phyloP scores from a whole-genome alignment of 2,329 filamentous ascomycete species.

The Microdochium paspali region DNA sequence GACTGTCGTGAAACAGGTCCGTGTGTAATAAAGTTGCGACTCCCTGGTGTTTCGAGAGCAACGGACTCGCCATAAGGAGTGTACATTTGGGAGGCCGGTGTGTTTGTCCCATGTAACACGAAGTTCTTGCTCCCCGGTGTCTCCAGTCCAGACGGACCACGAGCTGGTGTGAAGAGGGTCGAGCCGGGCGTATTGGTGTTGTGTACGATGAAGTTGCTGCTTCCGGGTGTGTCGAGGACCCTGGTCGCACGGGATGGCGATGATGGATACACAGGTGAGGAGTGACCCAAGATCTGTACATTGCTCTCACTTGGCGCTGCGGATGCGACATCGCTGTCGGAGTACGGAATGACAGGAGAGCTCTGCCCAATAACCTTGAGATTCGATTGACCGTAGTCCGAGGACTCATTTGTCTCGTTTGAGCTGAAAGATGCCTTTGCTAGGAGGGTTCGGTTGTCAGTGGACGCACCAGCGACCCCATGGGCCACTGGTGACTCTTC shows the following conservation, averaged over 20 bases:
- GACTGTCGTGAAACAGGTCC: constrained; percentile 10
- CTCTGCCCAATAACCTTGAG: constrained; percentile 44
- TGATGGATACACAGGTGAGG: constrained; percentile 31
- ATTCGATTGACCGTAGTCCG: constrained; percentile 38
- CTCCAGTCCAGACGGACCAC: constrained; percentile 13
- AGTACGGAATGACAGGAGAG: constrained; percentile 28
- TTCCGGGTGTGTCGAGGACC: constrained; percentile 21
- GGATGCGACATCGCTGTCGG: constrained; percentile 27
- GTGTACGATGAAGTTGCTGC: constrained; percentile 44
- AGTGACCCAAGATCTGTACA: constrained; percentile 39
- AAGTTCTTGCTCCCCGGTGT: constrained; percentile 36
- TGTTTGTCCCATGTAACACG: constrained; percentile 37
- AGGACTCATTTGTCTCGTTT: constrained; percentile 30
- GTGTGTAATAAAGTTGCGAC: constrained; percentile 44
- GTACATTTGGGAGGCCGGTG: constrained; percentile 20
- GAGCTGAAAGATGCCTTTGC: constrained; percentile 29
- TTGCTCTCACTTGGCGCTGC: constrained; percentile 37
- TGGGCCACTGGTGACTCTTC: constrained; percentile 20
- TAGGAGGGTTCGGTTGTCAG: constrained; percentile 12
- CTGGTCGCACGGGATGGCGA: constrained; percentile 25
- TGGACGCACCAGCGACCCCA: constrained; percentile 12
- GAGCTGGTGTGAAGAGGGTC: not conserved
- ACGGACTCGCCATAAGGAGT: constrained; percentile 1
- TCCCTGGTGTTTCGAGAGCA: constrained; percentile 21
- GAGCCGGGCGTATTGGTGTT: constrained; percentile 30